Conservation (phyloP, 2,329 filamentous ascomycete species). For the Shiraia bambusicola region DNA sequence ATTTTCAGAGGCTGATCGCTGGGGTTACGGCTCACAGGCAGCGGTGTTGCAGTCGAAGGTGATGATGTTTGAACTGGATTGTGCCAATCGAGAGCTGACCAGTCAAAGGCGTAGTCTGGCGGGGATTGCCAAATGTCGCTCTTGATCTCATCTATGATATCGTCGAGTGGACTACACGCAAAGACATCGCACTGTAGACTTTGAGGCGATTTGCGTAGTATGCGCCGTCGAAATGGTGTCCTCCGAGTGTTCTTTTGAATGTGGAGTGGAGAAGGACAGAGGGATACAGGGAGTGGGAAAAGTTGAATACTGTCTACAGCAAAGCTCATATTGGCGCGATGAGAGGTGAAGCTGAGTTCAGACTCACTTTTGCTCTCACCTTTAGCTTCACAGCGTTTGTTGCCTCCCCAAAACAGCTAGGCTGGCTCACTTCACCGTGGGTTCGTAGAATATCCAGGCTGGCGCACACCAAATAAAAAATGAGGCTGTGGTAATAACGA, state of each 20-base stretch:
- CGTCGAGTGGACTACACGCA: conserved; percentile 32
- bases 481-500: too few relatives aligned
- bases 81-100: conserved; percentile 16
- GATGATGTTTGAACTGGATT: conserved; percentile 20
- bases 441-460: too few relatives aligned
- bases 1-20: conserved; percentile 34
- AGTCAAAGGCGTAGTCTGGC: conserved; percentile 11
- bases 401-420: too few relatives aligned
- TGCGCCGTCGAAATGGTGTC: conserved; percentile 27
- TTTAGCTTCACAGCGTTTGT: not conserved
- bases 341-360: conserved; percentile 5
- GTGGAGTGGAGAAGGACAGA: conserved; percentile 32
- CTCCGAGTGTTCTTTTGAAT: conserved; percentile 33
- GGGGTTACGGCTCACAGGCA: conserved; percentile 33
- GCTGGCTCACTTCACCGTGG: not conserved
- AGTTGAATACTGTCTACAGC: conserved; percentile 8
- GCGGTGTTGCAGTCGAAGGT: conserved; percentile 27
- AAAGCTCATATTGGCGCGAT: conserved; percentile 15
- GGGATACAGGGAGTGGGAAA: conserved; percentile 14
- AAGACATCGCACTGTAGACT: conserved; percentile 6
- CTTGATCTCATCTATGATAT: conserved; percentile 39
- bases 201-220: conserved; percentile 25
- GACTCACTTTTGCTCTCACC: conserved; percentile 11
- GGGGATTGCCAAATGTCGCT: conserved; percentile 30
- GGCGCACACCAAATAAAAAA: too few relatives aligned